Evolutionary conservation across 768 basidiomycete species (phyloP), one percentile per base, ranked within the genome.

Genomic region (Mycena latifolia): DNA sequence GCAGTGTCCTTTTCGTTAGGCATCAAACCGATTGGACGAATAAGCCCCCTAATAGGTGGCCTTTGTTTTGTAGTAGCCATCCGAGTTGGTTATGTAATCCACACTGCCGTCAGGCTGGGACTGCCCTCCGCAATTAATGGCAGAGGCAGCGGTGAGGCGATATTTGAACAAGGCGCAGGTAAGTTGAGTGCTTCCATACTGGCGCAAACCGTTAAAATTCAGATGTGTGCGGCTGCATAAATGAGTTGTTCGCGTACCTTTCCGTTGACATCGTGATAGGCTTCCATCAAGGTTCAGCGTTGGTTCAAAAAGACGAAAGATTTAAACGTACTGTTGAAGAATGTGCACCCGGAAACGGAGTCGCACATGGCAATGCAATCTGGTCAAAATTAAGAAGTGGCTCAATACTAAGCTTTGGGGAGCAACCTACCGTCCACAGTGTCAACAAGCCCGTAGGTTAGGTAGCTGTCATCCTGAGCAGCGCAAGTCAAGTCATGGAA

Each of bases 401-500:
- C 14, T 12, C 37, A 46, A 28, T n/a, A 55, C 53, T 37, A 14
- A 39, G 33, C 12, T 45, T 11, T 18, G 25, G 35, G 28, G 2
- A 33, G 52, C 35, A 2, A 51, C 65, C 24, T 66, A 77, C 78
- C 77, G n/a, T 41, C 67, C 25, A 78, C 66, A 10, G 75, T 81
- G 51, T 79, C 77, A 18, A 79, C 78, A 10, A 81, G 73, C 10
- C 77, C 77, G 46, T 71, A 81, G 20, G 80, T 81, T 71, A 77
- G 55, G 53, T 76, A 81, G 62, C 75, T 76, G n/a, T 71, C 72
- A 11, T 75, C 77, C 59, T 78, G 75, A 7, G 74, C 66, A 5
- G 80, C 79, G 27, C 69, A 77, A 12, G 73, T 79, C 18, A 75
- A 63, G 56, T 77, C 76, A 31, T 37, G 50, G 71, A 80, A 78